Base-by-base conservation (phyloP, 176 grass and related monocot species). In the Zea mays region DNA sequence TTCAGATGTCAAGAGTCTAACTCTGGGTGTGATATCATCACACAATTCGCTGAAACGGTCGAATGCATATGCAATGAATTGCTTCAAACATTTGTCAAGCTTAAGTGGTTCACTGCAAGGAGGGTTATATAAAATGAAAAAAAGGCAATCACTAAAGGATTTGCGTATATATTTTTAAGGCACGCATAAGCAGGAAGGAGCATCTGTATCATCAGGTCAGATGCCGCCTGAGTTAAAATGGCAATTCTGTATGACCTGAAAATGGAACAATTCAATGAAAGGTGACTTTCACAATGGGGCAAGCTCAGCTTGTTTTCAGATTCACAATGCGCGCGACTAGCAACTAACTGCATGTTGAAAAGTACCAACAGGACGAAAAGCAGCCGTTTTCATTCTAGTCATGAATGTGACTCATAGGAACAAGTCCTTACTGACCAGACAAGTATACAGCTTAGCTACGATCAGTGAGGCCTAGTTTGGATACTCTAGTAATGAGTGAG, bases 41-140 rank as follows among this genome's bases (percentile, higher is more conserved):
- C 46, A 49, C 4, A 35, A 14, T 60, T 36, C 43, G 61, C 71
- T 62, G 71, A 81, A 75, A 69, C 10, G 20, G 63, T 81, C 70
- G 13, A 60, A 42, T 12, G 8, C 0, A 4, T 10, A 20, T 5
- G 39, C 15, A 38, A 80, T 15, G 10, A 61, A 49, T 17, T 50
- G 19, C 15, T 20, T 60, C 54, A 49, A 62, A 39, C 1, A 21
- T 34, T 59, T 48, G 14, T 69, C 11, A n/a, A 4, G 17, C 21
- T 4, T 36, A 15, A 35, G 6, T 14, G 67, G 8, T 45, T 69
- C 2, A 47, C 37, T 80, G 65, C 52, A 45, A 60, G 21, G 19
- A 4, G 0, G 14, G 4, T 38, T 27, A 17, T 2, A 36, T 37
- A 37, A 7, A 61, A 60, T 38, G 5, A 17, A n/a, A 27, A 35